Conservation (phyloP, 2,329 filamentous ascomycete genomes). For the Neopestalotiopsis rosae region DNA sequence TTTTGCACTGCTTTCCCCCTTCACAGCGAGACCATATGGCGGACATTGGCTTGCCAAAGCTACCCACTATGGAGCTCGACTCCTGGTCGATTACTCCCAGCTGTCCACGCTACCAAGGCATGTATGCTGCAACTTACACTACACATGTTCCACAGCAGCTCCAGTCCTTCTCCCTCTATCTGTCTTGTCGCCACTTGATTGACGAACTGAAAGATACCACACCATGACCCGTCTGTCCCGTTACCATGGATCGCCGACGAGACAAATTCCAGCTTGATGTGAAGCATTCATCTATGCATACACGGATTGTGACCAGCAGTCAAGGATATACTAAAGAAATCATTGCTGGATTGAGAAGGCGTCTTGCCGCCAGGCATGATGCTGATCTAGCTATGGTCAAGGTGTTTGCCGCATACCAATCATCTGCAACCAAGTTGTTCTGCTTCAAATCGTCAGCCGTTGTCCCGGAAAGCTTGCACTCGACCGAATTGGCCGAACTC, state of each 20-base stretch:
- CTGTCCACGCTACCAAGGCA: background rate
- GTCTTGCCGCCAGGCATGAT: no score
- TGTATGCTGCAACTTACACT: background rate
- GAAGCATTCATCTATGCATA: background rate
- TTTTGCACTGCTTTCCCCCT: background rate
- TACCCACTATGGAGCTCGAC: background rate
- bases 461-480: background rate
- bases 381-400: no score
- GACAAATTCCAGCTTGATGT: background rate
- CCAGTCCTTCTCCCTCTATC: background rate
- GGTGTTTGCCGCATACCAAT: no score
- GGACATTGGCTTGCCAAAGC: background rate
- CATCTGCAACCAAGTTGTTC: no score
- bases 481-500: background rate
- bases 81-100: background rate
- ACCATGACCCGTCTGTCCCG: background rate
- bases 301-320: no score
- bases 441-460: background rate
- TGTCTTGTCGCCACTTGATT: background rate
- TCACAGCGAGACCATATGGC: background rate
- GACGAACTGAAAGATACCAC: background rate
- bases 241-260: background rate
- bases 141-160: background rate
- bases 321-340: no score
- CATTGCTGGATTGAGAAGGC: no score